Evolutionary conservation across 2,329 filamentous ascomycete genomes (phyloP).

Genomic region (Ceratocystis papillata): DNA sequence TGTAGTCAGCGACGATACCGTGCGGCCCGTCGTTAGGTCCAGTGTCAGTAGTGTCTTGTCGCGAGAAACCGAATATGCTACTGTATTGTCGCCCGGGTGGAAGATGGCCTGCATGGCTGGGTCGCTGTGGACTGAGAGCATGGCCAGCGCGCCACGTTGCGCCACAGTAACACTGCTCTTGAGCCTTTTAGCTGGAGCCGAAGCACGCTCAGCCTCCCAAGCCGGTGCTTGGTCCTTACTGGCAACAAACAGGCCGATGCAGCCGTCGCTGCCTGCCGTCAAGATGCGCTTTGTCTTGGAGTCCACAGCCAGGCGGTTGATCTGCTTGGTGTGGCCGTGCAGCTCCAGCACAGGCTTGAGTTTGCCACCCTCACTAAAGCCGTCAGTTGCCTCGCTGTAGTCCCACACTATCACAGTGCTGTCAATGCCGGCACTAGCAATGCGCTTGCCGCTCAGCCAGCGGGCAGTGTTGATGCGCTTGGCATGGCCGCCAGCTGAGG

Average conservation of each 20-base stretch:
- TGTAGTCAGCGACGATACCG: constrained; percentile 74
- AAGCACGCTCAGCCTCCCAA: constrained; percentile 56
- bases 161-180: constrained; percentile 38
- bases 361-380: constrained; percentile 50
- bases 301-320: constrained; percentile 67
- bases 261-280: constrained; percentile 73
- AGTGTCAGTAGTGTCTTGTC: constrained; percentile 87
- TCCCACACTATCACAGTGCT: constrained; percentile 83
- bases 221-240: constrained; percentile 64
- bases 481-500: constrained; percentile 59
- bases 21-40: constrained; percentile 69
- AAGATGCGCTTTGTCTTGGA: constrained; percentile 63
- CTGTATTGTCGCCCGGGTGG: constrained; percentile 71
- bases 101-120: constrained; percentile 74
- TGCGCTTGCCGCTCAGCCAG: constrained; percentile 61
- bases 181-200: constrained; percentile 37
- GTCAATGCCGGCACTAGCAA: constrained; percentile 77
- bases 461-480: constrained; percentile 70
- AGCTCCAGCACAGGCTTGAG: constrained; percentile 69
- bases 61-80: constrained; percentile 82
- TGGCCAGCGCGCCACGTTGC: constrained; percentile 66
- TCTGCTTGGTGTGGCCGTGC: constrained; percentile 65
- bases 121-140: constrained; percentile 61
- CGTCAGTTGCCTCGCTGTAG: constrained; percentile 57
- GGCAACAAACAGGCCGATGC: constrained; percentile 79